phyloP scores from a whole-genome alignment of 208 protist species.

The Wallacemonas rigidus region DNA sequence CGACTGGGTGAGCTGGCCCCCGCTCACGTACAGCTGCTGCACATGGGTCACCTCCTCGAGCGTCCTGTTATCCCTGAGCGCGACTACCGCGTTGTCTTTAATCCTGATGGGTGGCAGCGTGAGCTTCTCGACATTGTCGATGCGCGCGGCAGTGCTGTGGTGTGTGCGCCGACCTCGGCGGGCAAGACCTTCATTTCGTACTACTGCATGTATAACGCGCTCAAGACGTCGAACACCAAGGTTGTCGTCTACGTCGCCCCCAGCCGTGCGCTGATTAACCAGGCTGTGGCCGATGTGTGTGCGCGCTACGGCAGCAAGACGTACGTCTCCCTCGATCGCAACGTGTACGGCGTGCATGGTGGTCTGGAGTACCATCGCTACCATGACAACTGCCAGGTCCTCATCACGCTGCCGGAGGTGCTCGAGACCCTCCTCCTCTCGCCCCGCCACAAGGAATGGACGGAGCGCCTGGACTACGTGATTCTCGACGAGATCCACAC shows the following conservation, averaged over 20 bases:
- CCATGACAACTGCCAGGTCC: constrained; percentile 91
- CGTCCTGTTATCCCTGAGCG: constrained; percentile 67
- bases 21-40: constrained; percentile 83
- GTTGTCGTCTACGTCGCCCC: constrained; percentile 94
- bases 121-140: constrained; percentile 96
- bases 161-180: constrained; percentile 95
- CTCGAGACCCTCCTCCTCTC: constrained; percentile 94
- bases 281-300: constrained; percentile 94
- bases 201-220: constrained; percentile 95
- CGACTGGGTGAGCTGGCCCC: constrained; percentile 57
- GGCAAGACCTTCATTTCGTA: constrained; percentile 97
- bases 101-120: constrained; percentile 95
- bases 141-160: constrained; percentile 86
- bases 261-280: constrained; percentile 94
- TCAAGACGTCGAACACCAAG: constrained; percentile 80
- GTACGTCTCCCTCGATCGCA: constrained; percentile 67
- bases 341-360: constrained; percentile 88
- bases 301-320: constrained; percentile 91
- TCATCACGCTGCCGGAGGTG: constrained; percentile 93
- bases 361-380: constrained; percentile 86
- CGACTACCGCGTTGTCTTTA: constrained; percentile 93
- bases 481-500: constrained; percentile 97
- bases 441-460: constrained; percentile 82
- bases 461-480: constrained; percentile 91
- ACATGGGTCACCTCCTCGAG: constrained; percentile 92